Percentiles rank a stretch among this genome's conserved stretches.
Conservation (phyloP, 1,284 basidiomycete species). For the Coniferiporia sulphurascens region DNA sequence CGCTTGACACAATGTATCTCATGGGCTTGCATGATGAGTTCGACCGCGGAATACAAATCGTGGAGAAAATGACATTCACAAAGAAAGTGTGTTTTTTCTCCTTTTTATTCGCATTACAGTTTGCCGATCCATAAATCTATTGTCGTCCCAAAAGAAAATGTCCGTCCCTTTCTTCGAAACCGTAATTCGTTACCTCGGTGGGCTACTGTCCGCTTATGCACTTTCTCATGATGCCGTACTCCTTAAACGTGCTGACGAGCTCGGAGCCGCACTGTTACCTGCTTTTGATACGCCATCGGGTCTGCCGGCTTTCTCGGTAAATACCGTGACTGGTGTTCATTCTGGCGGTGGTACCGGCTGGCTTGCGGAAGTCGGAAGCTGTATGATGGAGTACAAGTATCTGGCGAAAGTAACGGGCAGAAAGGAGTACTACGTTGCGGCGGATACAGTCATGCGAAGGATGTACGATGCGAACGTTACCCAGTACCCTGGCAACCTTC, state of each 20-base stretch:
- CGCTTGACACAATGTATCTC: constrained; percentile 73
- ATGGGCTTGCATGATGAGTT: constrained; percentile 69
- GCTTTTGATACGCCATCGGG: constrained; percentile 48
- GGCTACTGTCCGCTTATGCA: constrained; percentile 66
- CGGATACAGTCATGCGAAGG: constrained; percentile 24
- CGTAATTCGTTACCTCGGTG: constrained; percentile 71
- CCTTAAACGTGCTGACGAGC: constrained; percentile 45
- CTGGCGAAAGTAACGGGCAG: constrained; percentile 58
- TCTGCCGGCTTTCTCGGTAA: constrained; percentile 44
- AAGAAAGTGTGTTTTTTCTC: constrained; percentile 28
- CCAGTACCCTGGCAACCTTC: constrained; percentile 8
- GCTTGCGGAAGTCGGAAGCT: constrained; percentile 46
- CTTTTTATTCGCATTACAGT: constrained; percentile 17
- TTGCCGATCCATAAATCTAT: not conserved
- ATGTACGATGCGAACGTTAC: constrained; percentile 19
- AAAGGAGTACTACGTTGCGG: constrained; percentile 44
- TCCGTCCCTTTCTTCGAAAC: constrained; percentile 68
- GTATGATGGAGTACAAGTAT: constrained; percentile 61
- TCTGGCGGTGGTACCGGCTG: constrained; percentile 10
- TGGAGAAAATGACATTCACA: constrained; percentile 57
- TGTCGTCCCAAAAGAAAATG: constrained; percentile 21
- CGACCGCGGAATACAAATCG: constrained; percentile 52
- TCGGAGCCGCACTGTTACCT: constrained; percentile 44
- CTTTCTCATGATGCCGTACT: constrained; percentile 53
- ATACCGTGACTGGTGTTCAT: constrained; percentile 29